Conservation (phyloP, 163 green algal genomes). For the Chlorella variabilis region DNA sequence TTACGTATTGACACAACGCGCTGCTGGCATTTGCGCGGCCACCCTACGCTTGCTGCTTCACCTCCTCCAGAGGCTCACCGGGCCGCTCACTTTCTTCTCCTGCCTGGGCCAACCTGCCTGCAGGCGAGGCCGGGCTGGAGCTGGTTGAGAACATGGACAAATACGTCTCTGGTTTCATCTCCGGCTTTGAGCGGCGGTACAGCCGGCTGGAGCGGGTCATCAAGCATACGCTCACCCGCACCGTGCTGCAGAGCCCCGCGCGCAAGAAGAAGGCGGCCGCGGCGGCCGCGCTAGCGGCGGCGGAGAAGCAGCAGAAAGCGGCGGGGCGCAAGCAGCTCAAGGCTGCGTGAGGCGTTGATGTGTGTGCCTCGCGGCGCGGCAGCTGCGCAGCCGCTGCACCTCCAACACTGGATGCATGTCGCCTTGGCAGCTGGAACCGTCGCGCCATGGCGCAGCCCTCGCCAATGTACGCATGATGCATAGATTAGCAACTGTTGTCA, state of each 20-base stretch:
- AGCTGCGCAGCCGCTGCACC: too few species aligned
- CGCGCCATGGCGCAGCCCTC: too few species aligned
- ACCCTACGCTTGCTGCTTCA: neutral
- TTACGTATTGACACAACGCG: too few species aligned
- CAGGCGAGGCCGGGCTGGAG: slow-evolving; percentile 55
- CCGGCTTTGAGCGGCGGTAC: slow-evolving; percentile 67
- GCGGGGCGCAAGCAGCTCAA: neutral
- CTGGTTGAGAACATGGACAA: slow-evolving; percentile 72
- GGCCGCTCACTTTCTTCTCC: too few species aligned
- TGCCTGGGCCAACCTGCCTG: too few species aligned
- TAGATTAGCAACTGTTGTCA: too few species aligned
- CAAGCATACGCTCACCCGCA: slow-evolving; percentile 11
- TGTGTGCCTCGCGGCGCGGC: too few species aligned
- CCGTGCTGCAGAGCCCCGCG: neutral
- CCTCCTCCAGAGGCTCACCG: too few species aligned
- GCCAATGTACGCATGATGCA: too few species aligned
- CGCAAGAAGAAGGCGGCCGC: slow-evolving; percentile 5
- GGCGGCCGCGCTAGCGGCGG: neutral
- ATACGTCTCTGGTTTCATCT: slow-evolving; percentile 72
- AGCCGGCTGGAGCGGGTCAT: slow-evolving; percentile 48
- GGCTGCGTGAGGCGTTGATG: neutral
- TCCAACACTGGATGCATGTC: too few species aligned
- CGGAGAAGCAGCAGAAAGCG: neutral
- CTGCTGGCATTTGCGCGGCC: too few species aligned
- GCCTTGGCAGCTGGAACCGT: too few species aligned